Evolutionary conservation across 306 rosid genomes (phyloP).

Genomic region (Trichosanthes cucumerina): DNA sequence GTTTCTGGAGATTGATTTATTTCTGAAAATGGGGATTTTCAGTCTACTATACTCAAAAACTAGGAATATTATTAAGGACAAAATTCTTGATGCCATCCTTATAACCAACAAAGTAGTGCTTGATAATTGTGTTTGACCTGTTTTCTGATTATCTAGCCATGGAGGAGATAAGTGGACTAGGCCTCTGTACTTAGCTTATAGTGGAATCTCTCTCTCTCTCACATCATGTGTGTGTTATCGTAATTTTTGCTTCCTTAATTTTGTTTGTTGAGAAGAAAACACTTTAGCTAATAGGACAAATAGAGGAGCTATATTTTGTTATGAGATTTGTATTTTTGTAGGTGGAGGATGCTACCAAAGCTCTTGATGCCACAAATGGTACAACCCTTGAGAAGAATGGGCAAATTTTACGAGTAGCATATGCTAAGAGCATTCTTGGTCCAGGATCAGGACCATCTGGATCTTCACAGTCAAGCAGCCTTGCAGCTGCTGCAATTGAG

Average conservation of each 20-base stretch:
- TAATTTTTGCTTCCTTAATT: not conserved
- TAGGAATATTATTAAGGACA: not conserved
- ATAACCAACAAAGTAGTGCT: not conserved
- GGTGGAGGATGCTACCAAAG: constrained; percentile 95
- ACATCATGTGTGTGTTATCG: not conserved
- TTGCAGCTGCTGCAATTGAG: constrained; percentile 99
- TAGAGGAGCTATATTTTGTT: not conserved
- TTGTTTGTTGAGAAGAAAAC: not conserved
- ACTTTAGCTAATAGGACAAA: not conserved
- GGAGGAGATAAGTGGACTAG: not conserved
- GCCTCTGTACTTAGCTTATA: not conserved
- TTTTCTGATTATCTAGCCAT: not conserved
- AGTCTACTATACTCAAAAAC: not conserved
- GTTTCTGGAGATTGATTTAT: not conserved
- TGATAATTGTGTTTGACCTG: not conserved
- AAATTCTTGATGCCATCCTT: not conserved
- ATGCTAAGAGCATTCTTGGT: constrained; percentile 91
- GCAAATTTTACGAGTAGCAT: constrained; percentile 86
- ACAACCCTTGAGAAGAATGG: constrained; percentile 87
- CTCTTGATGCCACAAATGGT: constrained; percentile 89
- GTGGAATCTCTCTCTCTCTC: not conserved
- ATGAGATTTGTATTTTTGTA: constrained; percentile 17
- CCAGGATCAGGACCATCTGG: constrained; percentile 77
- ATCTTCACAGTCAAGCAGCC: constrained; percentile 82
- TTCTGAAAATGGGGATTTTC: not conserved